Evolutionary conservation across 1,284 basidiomycete genomes (phyloP).

Genomic region (Agaricales sp.): DNA sequence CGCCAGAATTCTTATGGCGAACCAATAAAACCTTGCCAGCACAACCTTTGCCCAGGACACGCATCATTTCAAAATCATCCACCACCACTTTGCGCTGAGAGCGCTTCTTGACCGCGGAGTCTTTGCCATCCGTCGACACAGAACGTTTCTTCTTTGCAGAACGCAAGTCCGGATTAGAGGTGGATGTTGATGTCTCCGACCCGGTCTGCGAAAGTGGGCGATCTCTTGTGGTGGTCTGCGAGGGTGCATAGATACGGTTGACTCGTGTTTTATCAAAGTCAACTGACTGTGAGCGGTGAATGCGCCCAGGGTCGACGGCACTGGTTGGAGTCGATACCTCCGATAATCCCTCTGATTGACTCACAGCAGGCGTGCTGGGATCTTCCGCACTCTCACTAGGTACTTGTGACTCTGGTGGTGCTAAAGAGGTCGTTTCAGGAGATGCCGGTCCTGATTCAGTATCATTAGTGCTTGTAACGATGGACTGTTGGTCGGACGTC

Average conservation of each 20-base stretch:
- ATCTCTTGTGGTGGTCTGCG: neutral
- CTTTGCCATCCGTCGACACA: neutral
- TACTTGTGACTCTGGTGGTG: neutral
- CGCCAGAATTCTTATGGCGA: conserved; percentile 58
- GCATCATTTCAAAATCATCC: conserved; percentile 93
- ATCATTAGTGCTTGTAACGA: neutral
- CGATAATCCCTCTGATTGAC: neutral
- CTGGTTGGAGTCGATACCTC: neutral
- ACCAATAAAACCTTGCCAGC: conserved; percentile 91
- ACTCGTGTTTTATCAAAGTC: neutral
- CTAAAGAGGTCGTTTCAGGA: neutral
- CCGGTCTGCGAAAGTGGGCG: neutral
- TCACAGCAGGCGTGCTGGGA: neutral
- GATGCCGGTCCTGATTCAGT: neutral
- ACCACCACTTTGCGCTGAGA: conserved; percentile 63
- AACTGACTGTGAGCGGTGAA: conserved; percentile 1
- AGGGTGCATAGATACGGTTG: neutral
- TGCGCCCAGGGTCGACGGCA: neutral
- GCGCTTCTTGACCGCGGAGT: conserved; percentile 14
- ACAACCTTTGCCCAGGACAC: conserved; percentile 92
- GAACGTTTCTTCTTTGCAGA: conserved; percentile 1
- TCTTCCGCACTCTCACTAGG: neutral
- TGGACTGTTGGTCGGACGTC: neutral
- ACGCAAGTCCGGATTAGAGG: neutral
- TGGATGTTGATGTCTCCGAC: neutral